Base-by-base conservation (phyloP, 2,329 filamentous ascomycete genomes). In the Scedosporium minutisporum region DNA sequence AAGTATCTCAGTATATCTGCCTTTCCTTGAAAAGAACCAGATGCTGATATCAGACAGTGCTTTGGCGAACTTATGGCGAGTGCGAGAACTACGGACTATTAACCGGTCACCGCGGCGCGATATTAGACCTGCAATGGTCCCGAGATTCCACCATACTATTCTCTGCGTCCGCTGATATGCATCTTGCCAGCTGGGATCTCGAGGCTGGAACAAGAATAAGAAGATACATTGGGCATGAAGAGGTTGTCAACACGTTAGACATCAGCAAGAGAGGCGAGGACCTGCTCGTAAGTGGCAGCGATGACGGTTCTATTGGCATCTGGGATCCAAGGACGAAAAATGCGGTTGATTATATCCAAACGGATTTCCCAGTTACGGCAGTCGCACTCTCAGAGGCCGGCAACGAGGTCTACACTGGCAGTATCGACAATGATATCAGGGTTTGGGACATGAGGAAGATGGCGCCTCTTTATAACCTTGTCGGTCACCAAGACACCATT, bases 371-470 rank as follows among this genome's bases (percentile, higher is more conserved):
- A 1, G 86, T 99, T 63, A 97, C 95, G 1, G 90, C 93, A 0
- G 86, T 97, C 5, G 91, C 92, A 16, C 80, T 97, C n/a, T 88
- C 93, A 0, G 92, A 96, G 73, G 92, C 93, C 1, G 95, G 95
- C 18, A 96, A 96, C 72, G 95, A 97, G 76, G 85, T 99, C 27
- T 99, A 95, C 74, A 89, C 90, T 6, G 93, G 93, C 57, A 90
- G 93, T 23, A 97, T 99, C 68, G 95, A 97, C 77, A 97, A 97
- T 71, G 92, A 96, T 69, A 96, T 99, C 73, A 91, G 93, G 69
- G 93, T 96, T 21, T 99, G 95, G 93, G 95, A 99, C 75, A 77
- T 97, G 71, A 87, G 95, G 67, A 97, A 96, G 79, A 92, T 96
- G 75, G 84, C 88, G 6, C 84, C 96, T 2, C 86, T 91, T 5